A percentile compares a stretch with the other conserved stretches of the same genome.
Conservation (phyloP, 139 green algal genomes). For the Axilococcus clingmanii region DNA sequence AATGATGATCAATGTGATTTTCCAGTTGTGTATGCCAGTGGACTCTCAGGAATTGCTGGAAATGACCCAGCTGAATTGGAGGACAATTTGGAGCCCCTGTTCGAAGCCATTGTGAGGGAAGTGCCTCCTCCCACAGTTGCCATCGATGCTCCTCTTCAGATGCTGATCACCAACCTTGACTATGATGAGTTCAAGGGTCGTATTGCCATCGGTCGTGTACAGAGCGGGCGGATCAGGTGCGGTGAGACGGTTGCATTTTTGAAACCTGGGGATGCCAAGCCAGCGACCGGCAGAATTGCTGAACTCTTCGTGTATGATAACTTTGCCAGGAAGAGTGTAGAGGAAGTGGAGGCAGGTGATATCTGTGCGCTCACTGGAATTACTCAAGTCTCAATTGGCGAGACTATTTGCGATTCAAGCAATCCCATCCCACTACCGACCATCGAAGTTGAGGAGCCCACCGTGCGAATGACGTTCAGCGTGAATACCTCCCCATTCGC, state of each 20-base stretch:
- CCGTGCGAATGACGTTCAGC: conserved; percentile 92
- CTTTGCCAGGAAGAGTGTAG: conserved; percentile 54
- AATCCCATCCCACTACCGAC: conserved; percentile 68
- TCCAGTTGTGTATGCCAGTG: conserved; percentile 85
- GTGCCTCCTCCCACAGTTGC: conserved; percentile 62
- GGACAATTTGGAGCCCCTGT: conserved; percentile 85
- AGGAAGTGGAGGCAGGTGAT: conserved; percentile 79
- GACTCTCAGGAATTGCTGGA: conserved; percentile 83
- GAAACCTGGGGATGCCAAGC: conserved; percentile 24
- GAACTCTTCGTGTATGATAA: conserved; percentile 98
- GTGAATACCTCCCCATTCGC: conserved; percentile 96
- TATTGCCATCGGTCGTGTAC: conserved; percentile 85
- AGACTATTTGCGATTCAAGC: conserved; percentile 76
- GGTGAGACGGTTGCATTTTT: conserved; percentile 33
- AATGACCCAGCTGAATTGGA: conserved; percentile 47
- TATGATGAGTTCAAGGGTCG: conserved; percentile 94
- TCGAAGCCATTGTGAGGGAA: conserved; percentile 82
- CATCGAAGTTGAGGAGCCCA: conserved; percentile 95
- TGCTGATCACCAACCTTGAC: conserved; percentile 90
- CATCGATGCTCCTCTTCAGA: conserved; percentile 42
- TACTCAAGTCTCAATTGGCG: conserved; percentile 75
- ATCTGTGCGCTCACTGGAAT: conserved; percentile 83
- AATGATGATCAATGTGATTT: conserved; percentile 87
- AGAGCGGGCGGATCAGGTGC: conserved; percentile 59
- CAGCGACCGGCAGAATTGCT: conserved; percentile 42